These are phyloP conservation scores for Ligustrum vulgare DNA, from an alignment of 257 asterid species.

Conservation along the genomic window DNA sequence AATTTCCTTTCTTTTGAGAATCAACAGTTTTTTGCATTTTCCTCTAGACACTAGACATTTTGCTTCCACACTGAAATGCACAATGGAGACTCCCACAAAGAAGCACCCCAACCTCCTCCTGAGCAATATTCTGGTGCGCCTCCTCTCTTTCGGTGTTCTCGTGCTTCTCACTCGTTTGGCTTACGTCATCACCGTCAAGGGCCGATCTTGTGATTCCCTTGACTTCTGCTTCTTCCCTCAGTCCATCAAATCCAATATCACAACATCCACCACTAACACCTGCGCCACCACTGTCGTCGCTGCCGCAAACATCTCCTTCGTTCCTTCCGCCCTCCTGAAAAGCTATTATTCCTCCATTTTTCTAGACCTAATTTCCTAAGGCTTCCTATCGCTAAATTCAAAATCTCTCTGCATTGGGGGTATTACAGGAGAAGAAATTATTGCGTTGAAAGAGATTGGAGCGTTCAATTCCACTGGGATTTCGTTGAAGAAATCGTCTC, in stretches of 20 bases:
- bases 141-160: constrained; percentile 55
- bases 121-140: constrained; percentile 51
- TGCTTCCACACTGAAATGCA: constrained; percentile 24
- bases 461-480: constrained; percentile 40
- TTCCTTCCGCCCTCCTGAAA: neutral
- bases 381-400: constrained; percentile 40
- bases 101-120: constrained; percentile 25
- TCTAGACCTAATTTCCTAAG: constrained; percentile 45
- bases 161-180: constrained; percentile 54
- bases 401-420: constrained; percentile 51
- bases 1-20: neutral
- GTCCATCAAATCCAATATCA: constrained; percentile 14
- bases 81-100: constrained; percentile 34
- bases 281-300: neutral
- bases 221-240: constrained; percentile 39
- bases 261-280: neutral
- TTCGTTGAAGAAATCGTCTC: constrained; percentile 35
- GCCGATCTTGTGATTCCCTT: constrained; percentile 39
- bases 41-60: too few relatives aligned
- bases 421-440: constrained; percentile 35
- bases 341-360: constrained; percentile 47
- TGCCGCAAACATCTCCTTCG: constrained; percentile 24
- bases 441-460: constrained; percentile 51
- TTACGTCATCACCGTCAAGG: constrained; percentile 49
- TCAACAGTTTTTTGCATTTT: neutral